A percentile compares a stretch with the other conserved stretches of the same genome.
Conservation (phyloP, 202 grass and related monocot species). For the Miscanthus sacchariflorus region DNA sequence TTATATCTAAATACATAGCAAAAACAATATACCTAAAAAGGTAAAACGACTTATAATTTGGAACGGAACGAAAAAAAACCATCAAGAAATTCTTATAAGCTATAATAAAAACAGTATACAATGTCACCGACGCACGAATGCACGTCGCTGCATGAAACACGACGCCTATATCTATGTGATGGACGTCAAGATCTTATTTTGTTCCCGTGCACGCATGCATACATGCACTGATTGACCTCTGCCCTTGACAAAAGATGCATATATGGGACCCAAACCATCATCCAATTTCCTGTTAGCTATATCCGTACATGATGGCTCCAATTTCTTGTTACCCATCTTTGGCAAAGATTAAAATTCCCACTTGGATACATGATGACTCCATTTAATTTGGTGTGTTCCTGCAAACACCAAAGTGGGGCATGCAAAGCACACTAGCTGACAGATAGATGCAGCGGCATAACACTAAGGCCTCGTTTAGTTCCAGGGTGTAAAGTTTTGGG, state of each 20-base stretch:
- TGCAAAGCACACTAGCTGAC: neutral
- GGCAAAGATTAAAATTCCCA: neutral
- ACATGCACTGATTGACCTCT: conserved; percentile 2
- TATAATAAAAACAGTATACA: neutral
- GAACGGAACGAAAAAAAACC: neutral
- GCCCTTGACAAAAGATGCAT: conserved; percentile 10
- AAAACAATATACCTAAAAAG: too few species aligned
- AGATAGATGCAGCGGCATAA: neutral
- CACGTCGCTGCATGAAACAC: conserved; percentile 2
- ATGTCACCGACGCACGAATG: neutral
- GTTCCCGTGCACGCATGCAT: neutral
- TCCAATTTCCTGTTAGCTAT: neutral
- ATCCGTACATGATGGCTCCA: too few species aligned
- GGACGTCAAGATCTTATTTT: conserved; percentile 7
- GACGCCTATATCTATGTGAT: conserved; percentile 28
- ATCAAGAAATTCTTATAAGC: too few species aligned
- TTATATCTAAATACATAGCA: neutral
- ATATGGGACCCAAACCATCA: neutral
- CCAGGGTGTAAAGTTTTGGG: too few species aligned
- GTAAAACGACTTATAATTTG: too few species aligned
- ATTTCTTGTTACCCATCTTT: too few species aligned
- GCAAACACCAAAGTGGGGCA: neutral
- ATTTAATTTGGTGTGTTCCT: neutral
- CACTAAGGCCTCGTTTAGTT: too few species aligned
- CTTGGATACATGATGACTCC: neutral